Evolutionary conservation across 495 filamentous ascomycete genomes (phyloP), one percentile per base, ranked within the genome.

Genomic region (Neohortaea acidophila): DNA sequence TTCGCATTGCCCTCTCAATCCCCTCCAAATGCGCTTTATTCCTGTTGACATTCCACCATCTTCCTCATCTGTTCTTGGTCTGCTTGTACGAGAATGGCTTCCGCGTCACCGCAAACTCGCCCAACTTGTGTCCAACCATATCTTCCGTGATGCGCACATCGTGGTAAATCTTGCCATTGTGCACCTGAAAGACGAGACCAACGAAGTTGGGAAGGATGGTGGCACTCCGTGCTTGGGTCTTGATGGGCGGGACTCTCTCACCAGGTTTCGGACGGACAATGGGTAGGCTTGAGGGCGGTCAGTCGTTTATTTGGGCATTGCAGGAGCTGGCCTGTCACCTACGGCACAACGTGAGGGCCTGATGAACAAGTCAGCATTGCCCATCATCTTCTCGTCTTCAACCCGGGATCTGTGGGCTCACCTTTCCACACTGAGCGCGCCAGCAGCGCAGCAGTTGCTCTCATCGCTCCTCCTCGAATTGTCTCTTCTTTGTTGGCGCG

Each of bases 121-220:
- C 89, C 53, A 97, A 66, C 62, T 96, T 97, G 58, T 91, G 79
- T 28, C 91, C 89, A 12, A 97, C 91, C 91, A 97, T 96, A 55
- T 96, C 84, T 60, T 94, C 87, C 27, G 85, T 93, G 43, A 97
- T 79, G 32, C 67, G 66, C 21, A 96, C 65, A 56, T 96, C 91
- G 44, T 81, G 58, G 55, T 97, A 97, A 1, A 68, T 73, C 70
- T 94, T 96, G 48, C 89, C 89, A 58, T 94, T 96, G 55, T 97
- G 80, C 15, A 97, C 73, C 53, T 87, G 80, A 61, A 96, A 97
- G 52, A 73, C 78, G 48, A 92, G 64, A 5, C 89, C 91, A 20
- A 97, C 85, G 59, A 96, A 96, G 58, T 83, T 91, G 26, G 89
- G 89, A 17, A 96, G 72, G 52, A 97, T 94, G 29, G 89, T 96